phyloP scores from a whole-genome alignment of 768 basidiomycete species.

The Termitomyces sp. region DNA sequence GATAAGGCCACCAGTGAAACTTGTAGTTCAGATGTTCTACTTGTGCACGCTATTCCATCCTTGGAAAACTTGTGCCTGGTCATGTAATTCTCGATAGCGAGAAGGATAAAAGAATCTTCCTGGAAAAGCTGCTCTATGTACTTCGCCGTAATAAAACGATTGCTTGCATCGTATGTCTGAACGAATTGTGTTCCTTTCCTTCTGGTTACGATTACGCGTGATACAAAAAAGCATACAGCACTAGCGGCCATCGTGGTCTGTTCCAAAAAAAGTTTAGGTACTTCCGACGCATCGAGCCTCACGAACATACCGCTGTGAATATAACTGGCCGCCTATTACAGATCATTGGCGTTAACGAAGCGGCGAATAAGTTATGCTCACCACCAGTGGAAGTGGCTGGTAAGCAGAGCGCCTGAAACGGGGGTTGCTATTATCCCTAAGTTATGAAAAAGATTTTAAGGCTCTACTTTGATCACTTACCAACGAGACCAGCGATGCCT shows the following conservation, averaged over 20 bases:
- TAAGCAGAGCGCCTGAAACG: slow-evolving; percentile 45
- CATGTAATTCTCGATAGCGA: background rate
- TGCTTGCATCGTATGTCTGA: background rate
- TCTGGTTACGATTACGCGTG: background rate
- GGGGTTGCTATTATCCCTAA: slow-evolving; percentile 29
- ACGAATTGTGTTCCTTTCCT: background rate
- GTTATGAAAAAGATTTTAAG: background rate
- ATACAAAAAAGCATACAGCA: background rate
- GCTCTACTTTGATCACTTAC: slow-evolving; percentile 17
- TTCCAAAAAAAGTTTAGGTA: background rate
- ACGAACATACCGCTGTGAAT: background rate
- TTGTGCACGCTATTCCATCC: background rate
- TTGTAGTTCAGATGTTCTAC: too few species aligned
- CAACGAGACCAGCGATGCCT: slow-evolving; percentile 27
- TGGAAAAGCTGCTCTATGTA: background rate
- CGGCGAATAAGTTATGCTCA: background rate
- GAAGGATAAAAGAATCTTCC: background rate
- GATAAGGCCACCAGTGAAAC: too few species aligned
- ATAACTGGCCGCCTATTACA: background rate
- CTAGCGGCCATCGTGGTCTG: background rate
- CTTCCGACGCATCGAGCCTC: background rate
- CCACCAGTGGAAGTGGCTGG: slow-evolving; percentile 37
- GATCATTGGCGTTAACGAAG: background rate
- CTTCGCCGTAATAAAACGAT: background rate
- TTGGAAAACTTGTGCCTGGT: background rate